Conservation (phyloP, 1,139 yeast species). For the Hansenula sp. region DNA sequence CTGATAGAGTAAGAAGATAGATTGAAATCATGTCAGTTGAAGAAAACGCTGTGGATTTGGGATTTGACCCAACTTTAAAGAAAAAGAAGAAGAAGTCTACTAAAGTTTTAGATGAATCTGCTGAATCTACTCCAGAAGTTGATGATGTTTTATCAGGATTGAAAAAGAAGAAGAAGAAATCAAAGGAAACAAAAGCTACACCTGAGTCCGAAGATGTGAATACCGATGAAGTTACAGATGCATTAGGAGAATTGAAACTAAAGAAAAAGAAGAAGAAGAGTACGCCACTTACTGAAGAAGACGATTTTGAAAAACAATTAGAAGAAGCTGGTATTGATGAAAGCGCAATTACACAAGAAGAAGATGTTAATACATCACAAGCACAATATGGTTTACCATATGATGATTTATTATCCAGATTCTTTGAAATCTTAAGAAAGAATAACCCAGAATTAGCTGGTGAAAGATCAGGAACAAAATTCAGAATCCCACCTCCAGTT, state of each 20-base stretch:
- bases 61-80: conserved; percentile 75
- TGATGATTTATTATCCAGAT: conserved; percentile 73
- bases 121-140: conserved; percentile 24
- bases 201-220: conserved; percentile 38
- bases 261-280: conserved; percentile 79
- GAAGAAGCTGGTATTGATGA: conserved; percentile 81
- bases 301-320: conserved; percentile 85
- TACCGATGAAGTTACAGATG: conserved; percentile 55
- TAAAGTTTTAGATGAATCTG: conserved; percentile 17
- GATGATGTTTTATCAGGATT: conserved; percentile 43
- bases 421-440: conserved; percentile 78
- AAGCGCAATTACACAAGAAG: conserved; percentile 20
- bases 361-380: conserved; percentile 29
- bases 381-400: conserved; percentile 66
- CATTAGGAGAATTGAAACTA: conserved; percentile 71
- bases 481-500: conserved; percentile 96
- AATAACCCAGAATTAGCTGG: conserved; percentile 99
- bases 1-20: too few relatives aligned
- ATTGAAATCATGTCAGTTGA: conserved; percentile 17
- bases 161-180: conserved; percentile 49
- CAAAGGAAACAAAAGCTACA: conserved; percentile 44
- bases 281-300: conserved; percentile 50
- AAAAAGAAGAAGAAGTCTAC: conserved; percentile 73
- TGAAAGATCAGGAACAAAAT: conserved; percentile 87
- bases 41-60: conserved; percentile 43